Conservation (phyloP, 1,284 basidiomycete species). For the Fomitiporia mediterranea region DNA sequence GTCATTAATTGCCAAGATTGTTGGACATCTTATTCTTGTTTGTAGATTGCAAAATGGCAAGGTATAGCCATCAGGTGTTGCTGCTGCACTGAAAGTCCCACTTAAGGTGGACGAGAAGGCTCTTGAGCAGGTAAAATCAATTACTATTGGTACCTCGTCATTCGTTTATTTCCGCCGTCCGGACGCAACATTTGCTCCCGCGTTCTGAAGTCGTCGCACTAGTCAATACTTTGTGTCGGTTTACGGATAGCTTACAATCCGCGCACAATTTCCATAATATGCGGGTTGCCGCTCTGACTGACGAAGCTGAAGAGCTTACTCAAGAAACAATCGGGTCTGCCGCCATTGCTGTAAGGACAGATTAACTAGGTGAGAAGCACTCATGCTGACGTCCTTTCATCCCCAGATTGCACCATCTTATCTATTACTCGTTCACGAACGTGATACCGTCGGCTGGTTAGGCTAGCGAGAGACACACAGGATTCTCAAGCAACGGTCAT, state of each 20-base stretch:
- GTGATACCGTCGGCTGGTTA: neutral
- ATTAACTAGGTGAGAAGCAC: neutral
- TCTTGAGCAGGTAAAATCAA: constrained; percentile 51
- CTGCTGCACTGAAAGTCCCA: constrained; percentile 94
- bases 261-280: constrained; percentile 80
- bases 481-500: neutral
- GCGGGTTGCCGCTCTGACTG: constrained; percentile 57
- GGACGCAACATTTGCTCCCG: constrained; percentile 70
- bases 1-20: constrained; percentile 68
- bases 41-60: constrained; percentile 89
- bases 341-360: constrained; percentile 21
- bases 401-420: constrained; percentile 6
- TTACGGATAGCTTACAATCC: constrained; percentile 79
- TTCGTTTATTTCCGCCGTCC: constrained; percentile 45
- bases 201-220: constrained; percentile 97
- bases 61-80: constrained; percentile 91
- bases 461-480: constrained; percentile 4
- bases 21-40: constrained; percentile 39
- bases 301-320: constrained; percentile 46
- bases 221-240: constrained; percentile 93
- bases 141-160: constrained; percentile 5
- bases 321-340: constrained; percentile 42
- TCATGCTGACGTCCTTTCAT: neutral
- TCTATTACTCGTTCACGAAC: neutral
- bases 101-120: constrained; percentile 92